A percentile compares a stretch with the other conserved stretches of the same genome.
Conservation (phyloP, 108 stramenopile species). For the Mayamaea pseudoterrestris region DNA sequence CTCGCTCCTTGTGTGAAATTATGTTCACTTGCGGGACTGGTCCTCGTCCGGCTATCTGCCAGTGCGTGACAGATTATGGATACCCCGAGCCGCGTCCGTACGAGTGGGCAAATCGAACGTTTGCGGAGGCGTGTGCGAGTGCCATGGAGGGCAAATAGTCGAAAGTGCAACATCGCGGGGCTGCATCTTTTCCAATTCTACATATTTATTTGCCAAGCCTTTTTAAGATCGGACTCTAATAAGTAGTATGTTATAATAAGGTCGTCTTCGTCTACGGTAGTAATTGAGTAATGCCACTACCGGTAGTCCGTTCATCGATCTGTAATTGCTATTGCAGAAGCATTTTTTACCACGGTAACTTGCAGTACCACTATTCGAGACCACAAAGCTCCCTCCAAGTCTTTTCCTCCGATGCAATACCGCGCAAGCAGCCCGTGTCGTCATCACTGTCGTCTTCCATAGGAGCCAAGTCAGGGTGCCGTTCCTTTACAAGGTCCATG, state of each 20-base stretch:
- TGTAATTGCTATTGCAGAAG: no score
- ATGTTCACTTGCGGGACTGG: constrained; percentile 47
- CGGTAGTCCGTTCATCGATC: no score
- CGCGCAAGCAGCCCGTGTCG: not conserved
- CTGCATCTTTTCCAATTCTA: no score
- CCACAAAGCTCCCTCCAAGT: not conserved
- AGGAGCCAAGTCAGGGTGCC: constrained; percentile 32
- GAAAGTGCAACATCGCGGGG: no score
- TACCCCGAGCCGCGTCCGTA: constrained; percentile 24
- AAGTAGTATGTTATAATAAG: no score
- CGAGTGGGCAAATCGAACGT: constrained; percentile 4
- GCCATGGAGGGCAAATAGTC: no score
- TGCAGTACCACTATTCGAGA: no score
- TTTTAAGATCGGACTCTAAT: no score
- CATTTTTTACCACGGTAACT: no score
- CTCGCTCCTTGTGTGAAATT: constrained; percentile 51
- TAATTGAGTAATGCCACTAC: no score
- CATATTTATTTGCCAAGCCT: no score
- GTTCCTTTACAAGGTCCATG: constrained; percentile 18
- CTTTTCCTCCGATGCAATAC: not conserved
- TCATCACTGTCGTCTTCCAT: constrained; percentile 12
- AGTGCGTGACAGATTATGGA: constrained; percentile 28
- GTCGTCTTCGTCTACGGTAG: no score
- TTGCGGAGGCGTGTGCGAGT: constrained; percentile 18
- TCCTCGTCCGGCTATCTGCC: constrained; percentile 42